Percentiles rank a stretch among this genome's conserved stretches.
These are phyloP conservation scores for Coemansia biformis DNA, from an alignment of 192 early-diverging fungal genomes.

Conservation along the genomic window DNA sequence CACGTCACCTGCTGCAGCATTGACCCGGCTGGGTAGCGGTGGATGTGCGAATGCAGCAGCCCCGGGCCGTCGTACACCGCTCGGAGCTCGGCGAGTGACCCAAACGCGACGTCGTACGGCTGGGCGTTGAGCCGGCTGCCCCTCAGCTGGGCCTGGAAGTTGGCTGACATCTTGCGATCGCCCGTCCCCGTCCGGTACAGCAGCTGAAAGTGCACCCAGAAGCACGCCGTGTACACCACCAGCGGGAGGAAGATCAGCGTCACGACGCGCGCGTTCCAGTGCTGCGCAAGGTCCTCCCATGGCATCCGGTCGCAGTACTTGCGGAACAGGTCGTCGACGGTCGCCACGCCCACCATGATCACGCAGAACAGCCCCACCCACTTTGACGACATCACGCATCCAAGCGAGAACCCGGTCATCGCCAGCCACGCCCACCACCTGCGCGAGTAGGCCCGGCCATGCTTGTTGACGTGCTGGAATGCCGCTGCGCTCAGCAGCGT, in stretches of 20 bases:
- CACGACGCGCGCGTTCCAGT: conserved; percentile 80
- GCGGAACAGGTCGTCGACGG: conserved; percentile 85
- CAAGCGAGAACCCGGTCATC: no score
- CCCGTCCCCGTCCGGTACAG: conserved; percentile 79
- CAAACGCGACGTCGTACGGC: conserved; percentile 39
- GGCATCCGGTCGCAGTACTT: conserved; percentile 68
- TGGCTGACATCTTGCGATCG: conserved; percentile 85
- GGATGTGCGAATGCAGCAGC: conserved; percentile 60
- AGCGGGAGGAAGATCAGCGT: conserved; percentile 80
- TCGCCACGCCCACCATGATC: conserved; percentile 83
- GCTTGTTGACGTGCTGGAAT: no score
- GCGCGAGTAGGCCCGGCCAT: no score
- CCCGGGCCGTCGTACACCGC: conserved; percentile 31
- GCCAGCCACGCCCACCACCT: no score
- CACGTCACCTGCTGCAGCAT: conserved; percentile 85
- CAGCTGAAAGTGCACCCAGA: conserved; percentile 88
- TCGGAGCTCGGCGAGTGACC: conserved; percentile 27
- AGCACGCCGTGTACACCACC: conserved; percentile 75
- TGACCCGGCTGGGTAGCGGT: conserved; percentile 59
- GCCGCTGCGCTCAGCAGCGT: no score
- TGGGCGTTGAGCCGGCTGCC: conserved; percentile 65
- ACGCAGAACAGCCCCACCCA: no score
- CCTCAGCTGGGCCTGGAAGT: conserved; percentile 77
- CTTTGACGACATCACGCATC: no score
- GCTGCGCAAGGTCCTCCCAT: conserved; percentile 61